Conservation (phyloP, 2,329 filamentous ascomycete species). For the Lasiodiplodia theobromae region DNA sequence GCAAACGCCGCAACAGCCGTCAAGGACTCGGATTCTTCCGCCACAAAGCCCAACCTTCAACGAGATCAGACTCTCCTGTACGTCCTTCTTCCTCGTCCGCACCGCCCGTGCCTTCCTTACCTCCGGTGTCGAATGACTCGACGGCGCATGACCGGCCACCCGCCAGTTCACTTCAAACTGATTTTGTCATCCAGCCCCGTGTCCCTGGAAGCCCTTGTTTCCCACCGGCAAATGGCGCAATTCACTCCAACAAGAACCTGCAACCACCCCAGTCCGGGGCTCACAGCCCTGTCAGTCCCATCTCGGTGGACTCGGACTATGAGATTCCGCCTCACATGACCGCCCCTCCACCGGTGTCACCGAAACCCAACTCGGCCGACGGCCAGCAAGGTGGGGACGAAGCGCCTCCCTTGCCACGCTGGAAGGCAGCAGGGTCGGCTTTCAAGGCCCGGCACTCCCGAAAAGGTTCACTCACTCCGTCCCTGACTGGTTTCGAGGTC, state of each 20-base stretch:
- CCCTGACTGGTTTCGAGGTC: conserved; percentile 14
- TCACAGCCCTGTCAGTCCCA: conserved; percentile 19
- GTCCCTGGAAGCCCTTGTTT: conserved; percentile 22
- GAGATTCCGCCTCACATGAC: conserved; percentile 4
- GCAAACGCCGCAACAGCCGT: conserved; percentile 29
- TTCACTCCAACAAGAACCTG: conserved; percentile 12
- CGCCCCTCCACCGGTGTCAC: conserved; percentile 3
- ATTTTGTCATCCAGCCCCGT: conserved; percentile 28
- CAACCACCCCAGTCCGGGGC: conserved; percentile 25
- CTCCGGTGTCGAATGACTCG: conserved; percentile 10
- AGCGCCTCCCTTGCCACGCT: conserved; percentile 15
- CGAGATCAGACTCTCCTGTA: conserved; percentile 30
- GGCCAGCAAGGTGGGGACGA: conserved; percentile 11
- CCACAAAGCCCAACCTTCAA: conserved; percentile 14
- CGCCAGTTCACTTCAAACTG: conserved; percentile 25
- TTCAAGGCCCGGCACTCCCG: conserved; percentile 17
- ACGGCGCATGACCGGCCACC: background rate
- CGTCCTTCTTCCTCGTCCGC: conserved; percentile 27
- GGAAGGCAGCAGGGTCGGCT: conserved; percentile 20
- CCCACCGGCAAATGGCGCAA: conserved; percentile 16
- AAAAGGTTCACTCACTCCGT: conserved; percentile 28
- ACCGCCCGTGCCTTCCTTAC: conserved; percentile 16
- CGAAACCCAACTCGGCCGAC: conserved; percentile 13
- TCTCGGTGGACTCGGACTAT: conserved; percentile 23
- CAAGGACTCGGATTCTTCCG: conserved; percentile 27